Evolutionary conservation across 768 basidiomycete genomes (phyloP).

Genomic region (Holtermanniella nyarrowii): DNA sequence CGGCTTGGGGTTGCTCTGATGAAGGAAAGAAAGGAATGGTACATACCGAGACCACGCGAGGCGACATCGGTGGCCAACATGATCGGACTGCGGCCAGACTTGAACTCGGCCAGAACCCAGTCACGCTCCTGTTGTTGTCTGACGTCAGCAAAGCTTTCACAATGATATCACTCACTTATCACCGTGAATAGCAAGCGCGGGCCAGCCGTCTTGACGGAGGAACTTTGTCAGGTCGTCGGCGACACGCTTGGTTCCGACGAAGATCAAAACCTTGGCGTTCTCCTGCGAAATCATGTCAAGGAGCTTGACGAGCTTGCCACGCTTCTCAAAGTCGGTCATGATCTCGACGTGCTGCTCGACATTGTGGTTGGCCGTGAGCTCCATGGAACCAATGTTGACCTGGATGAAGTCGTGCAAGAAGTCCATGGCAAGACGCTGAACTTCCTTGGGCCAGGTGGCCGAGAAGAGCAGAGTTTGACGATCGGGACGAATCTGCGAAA

Average conservation of each 20-base stretch:
- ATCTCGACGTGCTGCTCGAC: conserved; percentile 93
- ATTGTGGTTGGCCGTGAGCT: conserved; percentile 95
- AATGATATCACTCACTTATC: conserved; percentile 57
- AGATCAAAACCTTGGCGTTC: conserved; percentile 97
- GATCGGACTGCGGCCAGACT: conserved; percentile 92
- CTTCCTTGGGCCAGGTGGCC: conserved; percentile 99
- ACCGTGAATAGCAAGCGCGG: conserved; percentile 97
- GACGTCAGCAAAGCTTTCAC: conserved; percentile 10
- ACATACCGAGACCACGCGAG: conserved; percentile 99
- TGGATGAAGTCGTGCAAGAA: conserved; percentile 95
- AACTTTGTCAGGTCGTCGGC: conserved; percentile 95
- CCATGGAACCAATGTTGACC: conserved; percentile 98
- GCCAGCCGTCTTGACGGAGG: conserved; percentile 96
- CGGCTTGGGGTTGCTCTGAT: background rate
- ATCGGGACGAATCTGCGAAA: conserved; percentile 93
- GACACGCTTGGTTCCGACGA: conserved; percentile 93
- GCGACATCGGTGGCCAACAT: conserved; percentile 98
- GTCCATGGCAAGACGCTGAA: conserved; percentile 95
- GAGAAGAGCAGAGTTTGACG: conserved; percentile 99
- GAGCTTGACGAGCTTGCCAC: conserved; percentile 89
- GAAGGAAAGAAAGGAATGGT: conserved; percentile 25
- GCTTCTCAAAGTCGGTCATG: conserved; percentile 95
- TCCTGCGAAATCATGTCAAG: conserved; percentile 91
- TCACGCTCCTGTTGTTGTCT: conserved; percentile 64
- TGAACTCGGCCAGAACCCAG: conserved; percentile 98